Base-by-base conservation (phyloP, 345 rosid species). In the Rhodomyrtus tomentosa region DNA sequence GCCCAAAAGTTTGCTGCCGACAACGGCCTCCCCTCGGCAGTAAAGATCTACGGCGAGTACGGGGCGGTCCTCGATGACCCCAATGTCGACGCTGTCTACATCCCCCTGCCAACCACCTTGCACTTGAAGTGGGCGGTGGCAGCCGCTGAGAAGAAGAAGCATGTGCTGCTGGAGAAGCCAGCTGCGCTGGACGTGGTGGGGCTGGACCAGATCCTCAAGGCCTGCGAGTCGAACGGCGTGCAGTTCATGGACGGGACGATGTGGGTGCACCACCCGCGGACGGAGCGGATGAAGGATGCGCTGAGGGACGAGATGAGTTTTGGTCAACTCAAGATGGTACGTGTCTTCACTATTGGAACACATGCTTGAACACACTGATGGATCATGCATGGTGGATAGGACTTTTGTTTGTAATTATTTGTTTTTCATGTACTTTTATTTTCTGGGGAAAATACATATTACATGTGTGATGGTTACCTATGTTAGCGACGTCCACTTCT, bases 231-330 rank as follows among this genome's bases (percentile, higher is more conserved):
- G 16, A 89, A 88, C 84, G 92, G 89, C 10, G 89, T 90, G 59
- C 92, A 90, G 88, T 49, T 86, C 83, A 90, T 90, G 92, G 92
- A 90, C 83, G 91, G 88, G 15, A 90, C 92, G 53, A 85, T 88
- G 91, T 90, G 92, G 92, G 52, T 90, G 85, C 92, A 90, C 76
- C 86, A 90, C 72, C 92, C 91, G 11, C 80, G 92, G 72, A 86
- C 91, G 25, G 72, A 83, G 11, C 81, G 81, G 85, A 90, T 90
- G 92, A 74, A 48, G 27, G 85, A 81, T 48, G 89, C 86, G 76
- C 79, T 90, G 27, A 22, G 7, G 49, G 91, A 89, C 84, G 76
- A 81, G 55, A 86, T 87, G 49, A 84, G 88, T 14, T 90, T 90
- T 51, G 92, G 92, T 14, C 83, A 89, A 55, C 86, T 90, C 83